Percentiles rank a stretch among this genome's conserved stretches.
Conservation (phyloP, 306 rosid species). For the Malus asiatica region DNA sequence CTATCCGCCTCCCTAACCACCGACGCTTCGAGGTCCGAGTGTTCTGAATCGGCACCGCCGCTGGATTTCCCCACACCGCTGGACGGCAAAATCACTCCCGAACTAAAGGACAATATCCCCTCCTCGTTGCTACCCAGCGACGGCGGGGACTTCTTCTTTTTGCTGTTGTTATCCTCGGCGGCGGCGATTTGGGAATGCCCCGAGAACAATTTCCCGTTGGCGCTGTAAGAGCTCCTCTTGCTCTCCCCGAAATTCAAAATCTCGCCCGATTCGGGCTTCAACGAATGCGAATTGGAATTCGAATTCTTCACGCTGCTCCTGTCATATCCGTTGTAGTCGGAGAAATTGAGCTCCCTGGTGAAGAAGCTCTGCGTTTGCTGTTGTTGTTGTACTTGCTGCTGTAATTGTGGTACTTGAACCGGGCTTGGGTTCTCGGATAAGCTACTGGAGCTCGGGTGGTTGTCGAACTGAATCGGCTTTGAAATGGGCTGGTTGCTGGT, state of each 20-base stretch:
- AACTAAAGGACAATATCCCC: slow-evolving; percentile 87
- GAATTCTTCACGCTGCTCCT: slow-evolving; percentile 34
- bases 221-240: slow-evolving; percentile 36
- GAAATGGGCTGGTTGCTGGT: slow-evolving; percentile 13
- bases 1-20: slow-evolving; percentile 69
- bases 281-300: slow-evolving; percentile 25
- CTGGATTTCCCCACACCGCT: slow-evolving; percentile 39
- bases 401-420: slow-evolving; percentile 26
- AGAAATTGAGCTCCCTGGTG: slow-evolving; percentile 55
- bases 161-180: slow-evolving; percentile 36
- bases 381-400: slow-evolving; percentile 19
- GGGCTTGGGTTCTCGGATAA: slow-evolving; percentile 54
- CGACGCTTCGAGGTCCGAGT: slow-evolving; percentile 88
- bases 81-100: slow-evolving; percentile 61
- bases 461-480: slow-evolving; percentile 44
- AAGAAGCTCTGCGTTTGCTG: slow-evolving; percentile 55
- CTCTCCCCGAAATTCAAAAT: slow-evolving; percentile 74
- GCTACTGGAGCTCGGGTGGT: slow-evolving; percentile 54
- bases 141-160: slow-evolving; percentile 61
- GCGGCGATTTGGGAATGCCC: slow-evolving; percentile 40
- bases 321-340: slow-evolving; percentile 42
- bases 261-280: slow-evolving; percentile 88
- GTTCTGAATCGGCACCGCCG: slow-evolving; percentile 54
- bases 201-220: slow-evolving; percentile 35
- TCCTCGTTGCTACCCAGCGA: slow-evolving; percentile 75